A percentile compares a stretch with the other conserved stretches of the same genome.
phyloP scores from a whole-genome alignment of 2,329 filamentous ascomycete species.

The Fusarium sp. region DNA sequence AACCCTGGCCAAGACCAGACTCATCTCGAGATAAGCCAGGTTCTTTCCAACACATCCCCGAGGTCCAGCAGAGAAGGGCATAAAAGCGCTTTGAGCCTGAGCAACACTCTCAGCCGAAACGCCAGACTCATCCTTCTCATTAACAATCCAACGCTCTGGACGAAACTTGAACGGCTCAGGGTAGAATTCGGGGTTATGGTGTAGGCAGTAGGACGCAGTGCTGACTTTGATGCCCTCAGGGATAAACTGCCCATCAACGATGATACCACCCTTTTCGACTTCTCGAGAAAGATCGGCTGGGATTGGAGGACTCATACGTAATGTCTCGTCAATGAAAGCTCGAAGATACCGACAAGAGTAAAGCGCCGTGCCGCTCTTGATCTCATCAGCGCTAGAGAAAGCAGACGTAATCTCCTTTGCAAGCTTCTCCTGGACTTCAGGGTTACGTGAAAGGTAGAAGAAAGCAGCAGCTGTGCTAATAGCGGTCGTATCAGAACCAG shows the following conservation, averaged over 20 bases:
- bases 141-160: slow-evolving; percentile 38
- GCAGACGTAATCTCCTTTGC: slow-evolving; percentile 21
- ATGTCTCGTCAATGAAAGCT: slow-evolving; percentile 45
- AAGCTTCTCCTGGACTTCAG: slow-evolving; percentile 23
- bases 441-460: slow-evolving; percentile 40
- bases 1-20: slow-evolving; percentile 28
- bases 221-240: slow-evolving; percentile 36
- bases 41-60: slow-evolving; percentile 39
- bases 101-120: slow-evolving; percentile 12
- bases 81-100: slow-evolving; percentile 23
- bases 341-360: slow-evolving; percentile 45
- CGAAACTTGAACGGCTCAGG: slow-evolving; percentile 32
- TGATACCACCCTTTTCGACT: slow-evolving; percentile 29
- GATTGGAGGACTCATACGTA: slow-evolving; percentile 45
- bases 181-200: slow-evolving; percentile 32
- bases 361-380: slow-evolving; percentile 20
- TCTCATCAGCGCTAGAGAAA: slow-evolving; percentile 27
- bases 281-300: slow-evolving; percentile 38
- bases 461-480: slow-evolving; percentile 34
- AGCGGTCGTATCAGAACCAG: slow-evolving; percentile 42
- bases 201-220: slow-evolving; percentile 26
- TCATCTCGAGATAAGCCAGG: slow-evolving; percentile 41
- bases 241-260: slow-evolving; percentile 34
- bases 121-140: not conserved
- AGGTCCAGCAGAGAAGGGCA: slow-evolving; percentile 33